Evolutionary conservation across 257 asterid genomes (phyloP).

Genomic region (Haberlea rhodopensis): DNA sequence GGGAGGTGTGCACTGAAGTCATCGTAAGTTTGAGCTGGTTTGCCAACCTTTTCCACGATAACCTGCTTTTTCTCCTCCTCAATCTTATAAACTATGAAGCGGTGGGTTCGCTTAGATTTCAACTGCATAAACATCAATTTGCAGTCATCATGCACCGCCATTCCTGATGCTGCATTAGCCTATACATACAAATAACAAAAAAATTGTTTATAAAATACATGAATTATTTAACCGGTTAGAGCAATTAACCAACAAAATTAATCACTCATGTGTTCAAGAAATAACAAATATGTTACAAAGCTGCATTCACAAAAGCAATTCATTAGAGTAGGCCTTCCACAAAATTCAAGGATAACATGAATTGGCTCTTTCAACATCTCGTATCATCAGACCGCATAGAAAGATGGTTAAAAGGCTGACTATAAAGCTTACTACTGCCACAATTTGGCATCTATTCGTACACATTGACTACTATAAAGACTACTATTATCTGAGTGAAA

Average conservation of each 20-base stretch:
- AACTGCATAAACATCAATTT: slow-evolving; percentile 43
- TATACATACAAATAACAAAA: not conserved
- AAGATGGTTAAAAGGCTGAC: too few relatives aligned
- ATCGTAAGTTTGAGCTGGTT: slow-evolving; percentile 38
- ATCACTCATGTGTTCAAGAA: not conserved
- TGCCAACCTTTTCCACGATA: slow-evolving; percentile 43
- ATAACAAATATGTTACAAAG: not conserved
- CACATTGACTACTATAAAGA: not conserved
- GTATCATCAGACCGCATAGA: too few relatives aligned
- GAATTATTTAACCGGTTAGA: not conserved
- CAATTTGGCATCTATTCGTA: not conserved
- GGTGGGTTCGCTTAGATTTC: slow-evolving; percentile 40
- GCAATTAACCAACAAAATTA: not conserved
- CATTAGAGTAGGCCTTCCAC: too few relatives aligned
- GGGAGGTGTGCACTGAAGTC: slow-evolving; percentile 40
- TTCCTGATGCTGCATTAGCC: slow-evolving; percentile 48
- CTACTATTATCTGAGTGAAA: not conserved
- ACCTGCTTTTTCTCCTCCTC: slow-evolving; percentile 48
- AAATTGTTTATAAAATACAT: slow-evolving; percentile 1
- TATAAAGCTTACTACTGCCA: too few relatives aligned
- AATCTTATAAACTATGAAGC: slow-evolving; percentile 44
- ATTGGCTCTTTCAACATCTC: not conserved
- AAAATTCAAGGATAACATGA: not conserved
- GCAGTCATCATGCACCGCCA: slow-evolving; percentile 50
- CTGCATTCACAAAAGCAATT: not conserved